Conservation (phyloP, 306 rosid species). For the Vigna reflexopilosa region DNA sequence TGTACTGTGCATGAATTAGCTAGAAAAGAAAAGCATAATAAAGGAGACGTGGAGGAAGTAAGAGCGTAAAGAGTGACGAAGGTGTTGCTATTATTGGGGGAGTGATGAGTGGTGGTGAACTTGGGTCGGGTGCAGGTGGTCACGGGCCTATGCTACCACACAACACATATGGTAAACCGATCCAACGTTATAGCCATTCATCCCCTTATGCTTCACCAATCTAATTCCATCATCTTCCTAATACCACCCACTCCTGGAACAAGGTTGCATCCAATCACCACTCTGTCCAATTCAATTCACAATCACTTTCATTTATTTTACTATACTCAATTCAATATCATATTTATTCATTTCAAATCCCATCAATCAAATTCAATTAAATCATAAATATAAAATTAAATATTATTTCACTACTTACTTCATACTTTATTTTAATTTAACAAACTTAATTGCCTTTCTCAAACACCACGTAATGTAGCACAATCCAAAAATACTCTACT, state of each 20-base stretch:
- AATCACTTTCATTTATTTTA: too few species aligned
- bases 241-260: not conserved
- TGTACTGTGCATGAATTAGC: not conserved
- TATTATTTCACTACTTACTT: too few species aligned
- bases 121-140: not conserved
- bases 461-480: too few species aligned
- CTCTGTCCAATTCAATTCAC: too few species aligned
- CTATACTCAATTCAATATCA: too few species aligned
- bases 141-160: constrained; percentile 11
- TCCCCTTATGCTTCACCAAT: not conserved
- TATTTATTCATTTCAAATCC: too few species aligned
- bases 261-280: too few species aligned
- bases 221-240: not conserved
- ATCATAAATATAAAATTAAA: too few species aligned
- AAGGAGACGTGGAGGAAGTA: constrained; percentile 18
- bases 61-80: not conserved
- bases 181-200: not conserved
- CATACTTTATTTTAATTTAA: too few species aligned
- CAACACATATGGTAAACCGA: not conserved
- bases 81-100: constrained; percentile 22
- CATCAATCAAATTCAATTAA: too few species aligned
- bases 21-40: not conserved
- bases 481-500: too few species aligned
- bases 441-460: too few species aligned
- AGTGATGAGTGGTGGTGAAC: not conserved